Percentiles rank a stretch among this genome's conserved stretches.
These are phyloP conservation scores for Geotrichum fermentans DNA, from an alignment of 1,139 yeast genomes.

Conservation along the genomic window DNA sequence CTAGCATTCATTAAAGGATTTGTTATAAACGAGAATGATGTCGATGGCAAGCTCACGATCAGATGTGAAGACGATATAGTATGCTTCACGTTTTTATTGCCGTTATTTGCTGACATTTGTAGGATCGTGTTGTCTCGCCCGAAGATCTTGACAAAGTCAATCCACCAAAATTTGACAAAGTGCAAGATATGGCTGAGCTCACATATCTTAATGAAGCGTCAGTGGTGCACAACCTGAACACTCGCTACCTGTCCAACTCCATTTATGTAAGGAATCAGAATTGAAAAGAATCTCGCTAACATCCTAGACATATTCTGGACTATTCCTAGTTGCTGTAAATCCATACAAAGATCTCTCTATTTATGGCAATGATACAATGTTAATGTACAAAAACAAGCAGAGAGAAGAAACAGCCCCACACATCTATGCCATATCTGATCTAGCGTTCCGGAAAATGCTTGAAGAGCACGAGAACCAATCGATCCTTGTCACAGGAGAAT, in stretches of 20 bases:
- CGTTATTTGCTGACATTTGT: background rate
- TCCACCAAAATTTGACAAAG: constrained; percentile 85
- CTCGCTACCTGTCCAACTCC: constrained; percentile 66
- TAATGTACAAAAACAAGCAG: constrained; percentile 47
- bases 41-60: constrained; percentile 48
- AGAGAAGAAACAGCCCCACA: constrained; percentile 62
- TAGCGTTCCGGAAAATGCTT: constrained; percentile 73
- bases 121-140: constrained; percentile 44
- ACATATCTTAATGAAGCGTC: constrained; percentile 94
- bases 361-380: constrained; percentile 57
- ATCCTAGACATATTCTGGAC: constrained; percentile 59
- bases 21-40: constrained; percentile 41
- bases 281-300: constrained; percentile 3
- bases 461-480: constrained; percentile 74
- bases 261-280: constrained; percentile 55
- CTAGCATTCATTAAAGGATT: constrained; percentile 66
- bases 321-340: constrained; percentile 90
- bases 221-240: constrained; percentile 69
- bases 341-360: constrained; percentile 81
- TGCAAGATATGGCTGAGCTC: constrained; percentile 92
- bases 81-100: constrained; percentile 23
- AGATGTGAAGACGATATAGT: constrained; percentile 48
- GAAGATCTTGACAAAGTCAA: constrained; percentile 58
- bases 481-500: constrained; percentile 93
- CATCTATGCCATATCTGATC: constrained; percentile 86